Conservation (phyloP, 306 rosid genomes). For the Corylus americana region DNA sequence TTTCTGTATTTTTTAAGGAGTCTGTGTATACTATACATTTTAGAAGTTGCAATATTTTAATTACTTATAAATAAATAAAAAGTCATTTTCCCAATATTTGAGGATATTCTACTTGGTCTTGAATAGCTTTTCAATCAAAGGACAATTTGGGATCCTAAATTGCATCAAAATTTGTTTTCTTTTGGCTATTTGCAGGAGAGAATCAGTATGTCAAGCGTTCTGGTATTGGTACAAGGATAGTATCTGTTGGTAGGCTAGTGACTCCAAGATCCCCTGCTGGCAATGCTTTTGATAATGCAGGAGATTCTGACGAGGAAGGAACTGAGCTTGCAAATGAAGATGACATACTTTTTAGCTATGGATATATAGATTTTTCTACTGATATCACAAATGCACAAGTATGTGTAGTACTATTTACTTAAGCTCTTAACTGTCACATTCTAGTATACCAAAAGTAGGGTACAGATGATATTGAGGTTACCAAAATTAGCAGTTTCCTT, state of each 20-base stretch:
- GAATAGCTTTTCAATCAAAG: neutral
- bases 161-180: constrained; percentile 1
- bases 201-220: constrained; percentile 31
- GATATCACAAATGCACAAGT: constrained; percentile 37
- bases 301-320: constrained; percentile 71
- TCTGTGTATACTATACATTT: neutral
- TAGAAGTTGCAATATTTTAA: neutral
- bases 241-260: constrained; percentile 52
- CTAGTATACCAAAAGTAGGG: neutral
- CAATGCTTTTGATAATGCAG: constrained; percentile 44
- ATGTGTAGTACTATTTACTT: neutral
- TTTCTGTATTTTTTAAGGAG: neutral
- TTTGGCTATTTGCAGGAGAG: constrained; percentile 38
- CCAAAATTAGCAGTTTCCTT: neutral
- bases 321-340: constrained; percentile 51
- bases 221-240: constrained; percentile 43
- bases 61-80: neutral
- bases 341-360: constrained; percentile 39
- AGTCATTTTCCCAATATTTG: neutral
- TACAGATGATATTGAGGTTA: neutral
- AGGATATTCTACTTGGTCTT: neutral
- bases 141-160: neutral
- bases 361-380: constrained; percentile 28
- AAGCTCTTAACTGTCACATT: neutral
- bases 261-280: constrained; percentile 60